Evolutionary conservation across 2,329 filamentous ascomycete genomes (phyloP), one percentile per base, ranked within the genome.

Genomic region (Aspergillus transmontanensis): DNA sequence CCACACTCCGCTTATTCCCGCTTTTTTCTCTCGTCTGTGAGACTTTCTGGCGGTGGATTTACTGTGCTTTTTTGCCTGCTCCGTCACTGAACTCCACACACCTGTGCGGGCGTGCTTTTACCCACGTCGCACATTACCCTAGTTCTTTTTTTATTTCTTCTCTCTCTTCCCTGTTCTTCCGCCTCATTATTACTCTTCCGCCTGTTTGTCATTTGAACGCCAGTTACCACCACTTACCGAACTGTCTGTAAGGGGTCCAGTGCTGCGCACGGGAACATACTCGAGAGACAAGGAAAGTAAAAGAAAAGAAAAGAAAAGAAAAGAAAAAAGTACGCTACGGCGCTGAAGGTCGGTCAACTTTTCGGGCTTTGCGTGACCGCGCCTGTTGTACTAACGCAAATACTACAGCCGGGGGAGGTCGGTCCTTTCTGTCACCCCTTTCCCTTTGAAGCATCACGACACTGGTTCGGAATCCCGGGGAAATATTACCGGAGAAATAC

Each of bases 1-100:
- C 74, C 75, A 76, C 74, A 76, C 74, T 75, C 72, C 71, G 71
- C 73, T 67, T 67, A 68, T 72, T 71, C 68, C 69, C 64, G 64
- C 60, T 34, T 58, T 34, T 58, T 50, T 58, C 55, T 62, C 56
- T 53, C 45, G 19, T 36, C 46, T 12, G 4, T 7, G 51, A 21
- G 51, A 21, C 14, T 36, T 55, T 55, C 51, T 55, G 32, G 51
- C 30, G 30, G 51, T 55, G 51, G 51, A 55, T 55, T 55, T 55
- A 39, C 36, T 39, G 48, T 57, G 19, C 45, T 19, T 61, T 34
- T 41, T 41, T n/a, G 34, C 41, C 30, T 46, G 16, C 36, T 46
- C 53, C 36, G 54, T 58, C 45, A 50, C 21, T n/a, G 36, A 34
- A 55, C 32, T 61, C 59, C 41, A 60, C 43, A 34, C 53, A 53